These are phyloP conservation scores for Calocybe gambosa DNA, from an alignment of 1,284 basidiomycete genomes.

Conservation along the genomic window DNA sequence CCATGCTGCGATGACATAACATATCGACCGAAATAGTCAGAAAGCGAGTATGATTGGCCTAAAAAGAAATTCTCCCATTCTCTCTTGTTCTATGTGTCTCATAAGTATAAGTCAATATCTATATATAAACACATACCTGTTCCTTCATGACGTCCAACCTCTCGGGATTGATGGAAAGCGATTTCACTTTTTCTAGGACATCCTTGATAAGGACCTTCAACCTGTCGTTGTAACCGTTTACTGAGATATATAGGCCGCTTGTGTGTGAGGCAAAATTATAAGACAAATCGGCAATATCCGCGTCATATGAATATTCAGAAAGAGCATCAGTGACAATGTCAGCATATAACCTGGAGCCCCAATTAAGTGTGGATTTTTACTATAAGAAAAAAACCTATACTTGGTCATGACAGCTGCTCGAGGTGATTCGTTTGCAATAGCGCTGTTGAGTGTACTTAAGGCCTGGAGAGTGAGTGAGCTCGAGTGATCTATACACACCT, in stretches of 20 bases:
- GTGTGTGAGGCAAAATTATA: slow-evolving; percentile 70
- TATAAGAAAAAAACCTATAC: slow-evolving; percentile 19
- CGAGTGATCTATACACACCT: slow-evolving; percentile 38
- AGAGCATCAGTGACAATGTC: slow-evolving; percentile 88
- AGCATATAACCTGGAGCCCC: slow-evolving; percentile 60
- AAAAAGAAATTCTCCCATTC: slow-evolving; percentile 87
- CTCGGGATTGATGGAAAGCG: slow-evolving; percentile 63
- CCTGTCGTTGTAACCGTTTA: slow-evolving; percentile 95
- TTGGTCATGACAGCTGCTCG: slow-evolving; percentile 58
- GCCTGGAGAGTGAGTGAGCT: neutral
- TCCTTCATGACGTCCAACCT: slow-evolving; percentile 85
- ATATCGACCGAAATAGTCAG: slow-evolving; percentile 75
- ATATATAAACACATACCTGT: slow-evolving; percentile 43
- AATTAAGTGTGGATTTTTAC: neutral
- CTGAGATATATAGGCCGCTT: slow-evolving; percentile 65
- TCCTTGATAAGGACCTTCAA: slow-evolving; percentile 72
- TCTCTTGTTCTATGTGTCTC: slow-evolving; percentile 47
- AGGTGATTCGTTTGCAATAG: slow-evolving; percentile 48
- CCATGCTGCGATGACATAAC: slow-evolving; percentile 69
- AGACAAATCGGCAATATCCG: slow-evolving; percentile 83
- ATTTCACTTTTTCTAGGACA: slow-evolving; percentile 71
- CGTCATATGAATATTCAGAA: slow-evolving; percentile 90
- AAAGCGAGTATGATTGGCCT: slow-evolving; percentile 78
- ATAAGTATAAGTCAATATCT: slow-evolving; percentile 7
- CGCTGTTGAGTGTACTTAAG: slow-evolving; percentile 30